phyloP scores from a whole-genome alignment of 768 basidiomycete genomes.

The Boletus sensibilis region DNA sequence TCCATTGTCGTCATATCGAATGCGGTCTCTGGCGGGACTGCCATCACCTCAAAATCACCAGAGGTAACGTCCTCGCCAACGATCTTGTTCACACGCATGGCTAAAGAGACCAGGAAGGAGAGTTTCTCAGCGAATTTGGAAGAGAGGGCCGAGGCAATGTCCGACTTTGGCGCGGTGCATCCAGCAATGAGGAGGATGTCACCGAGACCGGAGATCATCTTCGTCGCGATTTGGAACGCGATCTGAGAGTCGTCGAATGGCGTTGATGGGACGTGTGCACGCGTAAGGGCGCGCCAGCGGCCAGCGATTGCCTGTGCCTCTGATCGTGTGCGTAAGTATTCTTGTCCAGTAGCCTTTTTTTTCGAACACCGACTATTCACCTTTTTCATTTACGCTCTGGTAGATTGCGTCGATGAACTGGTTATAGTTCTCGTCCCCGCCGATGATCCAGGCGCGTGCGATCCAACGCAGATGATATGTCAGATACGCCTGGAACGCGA shows the following conservation, averaged over 20 bases:
- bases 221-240: constrained; percentile 23
- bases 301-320: constrained; percentile 46
- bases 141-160: constrained; percentile 40
- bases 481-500: constrained; percentile 36
- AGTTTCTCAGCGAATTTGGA: constrained; percentile 46
- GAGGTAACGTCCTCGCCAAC: constrained; percentile 32
- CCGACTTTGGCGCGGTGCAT: constrained; percentile 20
- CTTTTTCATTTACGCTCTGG: constrained; percentile 34
- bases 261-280: constrained; percentile 27
- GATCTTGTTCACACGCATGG: constrained; percentile 47
- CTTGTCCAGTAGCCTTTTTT: not conserved
- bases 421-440: constrained; percentile 25
- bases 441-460: constrained; percentile 29
- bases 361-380: constrained; percentile 23
- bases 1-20: constrained; percentile 32
- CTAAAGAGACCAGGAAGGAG: constrained; percentile 41
- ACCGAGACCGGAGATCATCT: constrained; percentile 24
- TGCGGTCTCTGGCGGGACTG: constrained; percentile 21
- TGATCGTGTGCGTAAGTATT: constrained; percentile 17
- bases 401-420: constrained; percentile 32
- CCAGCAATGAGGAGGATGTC: constrained; percentile 32
- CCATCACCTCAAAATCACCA: constrained; percentile 32
- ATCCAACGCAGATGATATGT: constrained; percentile 30
- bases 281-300: constrained; percentile 45
- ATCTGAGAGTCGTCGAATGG: constrained; percentile 24